Conservation (phyloP, 345 rosid species). For the Hibiscus trionum region DNA sequence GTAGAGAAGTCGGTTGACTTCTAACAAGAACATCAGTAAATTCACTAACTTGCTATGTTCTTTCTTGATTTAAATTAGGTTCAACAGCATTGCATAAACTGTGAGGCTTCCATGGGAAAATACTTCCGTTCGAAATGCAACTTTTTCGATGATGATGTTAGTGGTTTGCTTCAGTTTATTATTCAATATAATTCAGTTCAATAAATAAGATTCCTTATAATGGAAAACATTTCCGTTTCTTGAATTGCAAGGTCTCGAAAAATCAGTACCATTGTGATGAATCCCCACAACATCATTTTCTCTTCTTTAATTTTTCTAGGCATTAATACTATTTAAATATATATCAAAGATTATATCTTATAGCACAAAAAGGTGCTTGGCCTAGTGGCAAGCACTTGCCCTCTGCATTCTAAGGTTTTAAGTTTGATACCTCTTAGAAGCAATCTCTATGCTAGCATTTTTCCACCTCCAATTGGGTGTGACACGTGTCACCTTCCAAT, state of each 20-base stretch:
- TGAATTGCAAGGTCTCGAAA: slow-evolving; percentile 30
- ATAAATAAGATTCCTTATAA: neutral
- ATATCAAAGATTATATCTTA: too few relatives aligned
- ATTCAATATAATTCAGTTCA: neutral
- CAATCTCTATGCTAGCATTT: too few relatives aligned
- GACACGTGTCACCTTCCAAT: too few relatives aligned
- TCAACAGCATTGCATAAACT: slow-evolving; percentile 45
- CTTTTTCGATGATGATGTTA: slow-evolving; percentile 61
- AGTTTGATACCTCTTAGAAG: too few relatives aligned
- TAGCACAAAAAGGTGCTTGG: too few relatives aligned
- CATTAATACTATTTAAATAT: too few relatives aligned
- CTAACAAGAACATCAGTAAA: too few relatives aligned
- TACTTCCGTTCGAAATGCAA: slow-evolving; percentile 59
- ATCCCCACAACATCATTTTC: neutral
- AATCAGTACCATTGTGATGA: slow-evolving; percentile 58
- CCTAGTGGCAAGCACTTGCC: too few relatives aligned
- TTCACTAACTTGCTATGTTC: neutral
- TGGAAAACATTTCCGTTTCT: neutral
- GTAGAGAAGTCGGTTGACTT: too few relatives aligned
- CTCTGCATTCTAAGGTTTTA: too few relatives aligned
- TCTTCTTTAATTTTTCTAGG: too few relatives aligned
- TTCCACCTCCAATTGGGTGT: too few relatives aligned
- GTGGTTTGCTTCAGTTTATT: neutral
- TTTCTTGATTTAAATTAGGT: slow-evolving; percentile 25
- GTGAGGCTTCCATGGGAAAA: slow-evolving; percentile 63